Base-by-base conservation (phyloP, 129 eudicot genomes). In the Deinandra increscens region DNA sequence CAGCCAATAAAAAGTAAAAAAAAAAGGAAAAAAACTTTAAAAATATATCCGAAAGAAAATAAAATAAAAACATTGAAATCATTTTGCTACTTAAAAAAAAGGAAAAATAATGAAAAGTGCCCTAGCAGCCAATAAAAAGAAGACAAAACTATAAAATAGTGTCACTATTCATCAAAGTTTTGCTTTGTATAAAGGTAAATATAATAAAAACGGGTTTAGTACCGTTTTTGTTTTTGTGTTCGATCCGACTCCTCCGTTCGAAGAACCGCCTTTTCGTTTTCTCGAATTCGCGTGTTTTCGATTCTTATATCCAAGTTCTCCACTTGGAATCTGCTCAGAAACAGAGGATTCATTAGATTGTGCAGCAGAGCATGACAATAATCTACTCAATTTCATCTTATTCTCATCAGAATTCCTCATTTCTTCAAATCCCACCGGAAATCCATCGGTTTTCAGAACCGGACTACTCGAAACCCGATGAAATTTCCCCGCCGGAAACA, bases 391-490 rank as follows among this genome's bases (percentile, higher is more conserved):
- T 42, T 85, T 78, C 82, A 67, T 53, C 43, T 54, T 66, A 70
- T 10, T 43, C 37, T 68, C 80, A 66, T 71, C 68, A 17, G 61
- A 79, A 78, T 82, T 82, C 81, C 53, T 81, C 72, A 46, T 75
- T 37, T 65, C 81, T 61, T 74, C 81, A 10, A 56, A 55, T 46
- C 78, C 75, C 70, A 78, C 75, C 4, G 70, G 64, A 55, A 85
- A 74, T 76, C 81, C 75, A 18, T 53, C 84, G 13, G 26, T 73
- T 68, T 82, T 87, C 15, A 91, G 62, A n/a, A 79, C 70, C 23
- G 94, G 94, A 41, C 81, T 88, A 68, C 97, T 91, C 3, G 81
- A 79, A 76, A 86, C 86, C 54, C 96, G 81, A 0, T 79, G 81
- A 12, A 88, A 77, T 44, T 81, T 89, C 41, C 56, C 78, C 44